Percentiles rank a stretch among this genome's conserved stretches.
These are phyloP conservation scores for Chaetoceros muelleri DNA, from an alignment of 108 stramenopile species.

Conservation along the genomic window DNA sequence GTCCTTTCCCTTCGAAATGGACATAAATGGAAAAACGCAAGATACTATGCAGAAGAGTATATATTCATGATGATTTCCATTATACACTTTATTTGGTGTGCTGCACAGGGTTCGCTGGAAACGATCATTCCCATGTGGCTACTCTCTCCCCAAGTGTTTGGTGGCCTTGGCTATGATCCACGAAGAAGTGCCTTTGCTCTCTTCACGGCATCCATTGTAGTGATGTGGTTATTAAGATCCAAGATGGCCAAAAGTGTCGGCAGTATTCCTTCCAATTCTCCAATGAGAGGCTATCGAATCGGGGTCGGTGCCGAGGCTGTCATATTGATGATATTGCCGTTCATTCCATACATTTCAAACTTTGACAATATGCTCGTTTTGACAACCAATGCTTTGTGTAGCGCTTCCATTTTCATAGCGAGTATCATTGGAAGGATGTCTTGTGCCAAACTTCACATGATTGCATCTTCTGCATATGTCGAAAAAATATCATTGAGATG, in stretches of 20 bases:
- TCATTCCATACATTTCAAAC: constrained; percentile 1
- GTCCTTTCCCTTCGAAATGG: background rate
- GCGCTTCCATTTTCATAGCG: background rate
- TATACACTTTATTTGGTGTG: constrained; percentile 5
- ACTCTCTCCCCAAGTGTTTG: background rate
- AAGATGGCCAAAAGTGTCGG: background rate
- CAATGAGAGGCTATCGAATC: constrained; percentile 6
- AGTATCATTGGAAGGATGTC: constrained; percentile 3
- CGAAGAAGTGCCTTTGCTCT: constrained; percentile 1
- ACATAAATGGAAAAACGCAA: background rate
- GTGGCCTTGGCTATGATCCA: constrained; percentile 4
- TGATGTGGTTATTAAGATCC: constrained; percentile 1
- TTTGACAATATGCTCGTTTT: background rate
- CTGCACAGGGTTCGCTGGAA: constrained; percentile 8
- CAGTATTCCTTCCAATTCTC: background rate
- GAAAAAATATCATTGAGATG: background rate
- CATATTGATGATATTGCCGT: background rate
- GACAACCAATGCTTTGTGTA: background rate
- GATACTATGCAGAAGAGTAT: background rate
- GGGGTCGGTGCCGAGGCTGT: constrained; percentile 5
- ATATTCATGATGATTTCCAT: constrained; percentile 1
- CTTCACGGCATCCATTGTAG: constrained; percentile 2
- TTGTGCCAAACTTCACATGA: background rate
- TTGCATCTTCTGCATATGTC: constrained; percentile 1
- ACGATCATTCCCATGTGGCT: constrained; percentile 1